A percentile compares a stretch with the other conserved stretches of the same genome.
phyloP scores from a whole-genome alignment of 1,284 basidiomycete species.

The Trametes versicolor region DNA sequence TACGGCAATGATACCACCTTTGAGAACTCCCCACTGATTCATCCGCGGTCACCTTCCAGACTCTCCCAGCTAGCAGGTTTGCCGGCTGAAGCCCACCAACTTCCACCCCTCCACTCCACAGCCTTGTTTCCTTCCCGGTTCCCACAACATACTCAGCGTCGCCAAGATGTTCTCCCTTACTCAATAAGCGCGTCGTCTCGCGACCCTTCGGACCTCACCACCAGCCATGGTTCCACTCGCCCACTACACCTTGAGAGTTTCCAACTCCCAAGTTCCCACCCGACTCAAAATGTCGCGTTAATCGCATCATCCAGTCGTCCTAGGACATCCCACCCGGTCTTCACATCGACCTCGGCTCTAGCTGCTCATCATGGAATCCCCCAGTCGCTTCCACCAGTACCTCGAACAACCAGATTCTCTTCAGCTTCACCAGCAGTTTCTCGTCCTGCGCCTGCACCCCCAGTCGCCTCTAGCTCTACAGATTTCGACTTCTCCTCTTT shows the following conservation, averaged over 20 bases:
- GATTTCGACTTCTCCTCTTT: constrained; percentile 49
- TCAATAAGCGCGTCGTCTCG: constrained; percentile 48
- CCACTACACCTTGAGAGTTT: constrained; percentile 48
- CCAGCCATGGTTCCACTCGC: constrained; percentile 46
- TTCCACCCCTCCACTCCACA: constrained; percentile 45
- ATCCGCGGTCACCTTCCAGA: constrained; percentile 54
- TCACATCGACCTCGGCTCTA: constrained; percentile 61
- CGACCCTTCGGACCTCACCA: constrained; percentile 44
- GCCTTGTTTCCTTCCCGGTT: constrained; percentile 51
- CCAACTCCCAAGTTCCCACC: constrained; percentile 50
- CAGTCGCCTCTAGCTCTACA: constrained; percentile 33
- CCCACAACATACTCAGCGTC: constrained; percentile 41
- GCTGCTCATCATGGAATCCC: constrained; percentile 82
- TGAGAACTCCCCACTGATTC: constrained; percentile 50
- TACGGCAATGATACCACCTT: constrained; percentile 38
- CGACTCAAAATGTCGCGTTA: constrained; percentile 57
- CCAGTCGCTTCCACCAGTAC: constrained; percentile 69
- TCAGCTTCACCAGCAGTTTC: constrained; percentile 40
- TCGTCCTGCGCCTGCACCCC: constrained; percentile 28
- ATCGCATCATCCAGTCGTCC: constrained; percentile 50
- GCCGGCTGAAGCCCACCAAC: constrained; percentile 47
- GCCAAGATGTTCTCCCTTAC: constrained; percentile 49
- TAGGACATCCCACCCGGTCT: constrained; percentile 57
- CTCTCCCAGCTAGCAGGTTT: constrained; percentile 49
- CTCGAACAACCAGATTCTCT: constrained; percentile 61